Evolutionary conservation across 805 yeast species (phyloP), one percentile per base, ranked within the genome.

Genomic region (Yarrowia deformans): DNA sequence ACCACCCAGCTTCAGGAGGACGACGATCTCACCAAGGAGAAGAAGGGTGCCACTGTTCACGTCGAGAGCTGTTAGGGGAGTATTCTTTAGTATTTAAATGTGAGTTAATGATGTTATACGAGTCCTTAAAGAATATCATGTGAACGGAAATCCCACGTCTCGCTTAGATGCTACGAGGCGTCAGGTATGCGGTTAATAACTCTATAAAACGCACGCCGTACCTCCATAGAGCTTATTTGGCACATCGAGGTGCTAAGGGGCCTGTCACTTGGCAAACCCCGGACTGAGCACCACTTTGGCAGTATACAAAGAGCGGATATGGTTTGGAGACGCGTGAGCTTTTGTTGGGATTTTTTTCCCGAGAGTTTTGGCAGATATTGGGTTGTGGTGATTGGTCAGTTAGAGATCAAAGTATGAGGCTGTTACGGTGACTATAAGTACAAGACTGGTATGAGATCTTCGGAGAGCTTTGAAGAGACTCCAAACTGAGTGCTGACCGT

Each of bases 1-100:
- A 56, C 63, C 48, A 56, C 63, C 16, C 63, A 56, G 42, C 63
- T 56, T 29, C 63, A 56, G 48, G 63, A 56, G 39, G 63, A 56
- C 29, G 63, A 56, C 23, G 63, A 56, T 42, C 63, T 40, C 14
- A 48, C n/a, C 48, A 56, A 56, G 63, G 48, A 40, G 48, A 56
- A 56, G 63, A 56, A 56, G 48, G 63, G 63, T 2, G 63, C 63
- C 37, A 56, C 63, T n/a, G 48, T 56, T 12, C 63, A 56, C n/a
- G 63, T 56, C 14, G 63, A 56, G 23, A 40, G 12, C 48, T 56
- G 63, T 9, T 56, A 56, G 16, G 8, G 10, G 5, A 0, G 12
- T 13, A 12, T 49, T 16, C 23, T n/a, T 18, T 40, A 23, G 16
- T 56, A 40, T 56, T 40, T 56, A 42, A 34, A n/a, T 29, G n/a